These are phyloP conservation scores for Ciborinia camelliae DNA, from an alignment of 2,329 filamentous ascomycete species.

Conservation along the genomic window DNA sequence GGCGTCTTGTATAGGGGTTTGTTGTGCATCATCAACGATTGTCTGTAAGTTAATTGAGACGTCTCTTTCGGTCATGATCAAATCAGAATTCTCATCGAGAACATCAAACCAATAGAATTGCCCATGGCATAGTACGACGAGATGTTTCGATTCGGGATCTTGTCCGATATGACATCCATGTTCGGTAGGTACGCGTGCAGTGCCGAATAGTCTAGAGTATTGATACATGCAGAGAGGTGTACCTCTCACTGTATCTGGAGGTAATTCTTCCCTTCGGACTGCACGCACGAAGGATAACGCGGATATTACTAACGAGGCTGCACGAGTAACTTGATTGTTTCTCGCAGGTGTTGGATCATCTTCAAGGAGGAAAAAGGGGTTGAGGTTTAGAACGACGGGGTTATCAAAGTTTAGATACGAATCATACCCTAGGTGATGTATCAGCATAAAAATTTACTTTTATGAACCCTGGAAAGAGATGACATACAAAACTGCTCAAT, in stretches of 20 bases:
- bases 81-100: slow-evolving; percentile 85
- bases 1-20: slow-evolving; percentile 87
- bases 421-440: slow-evolving; percentile 75
- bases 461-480: neutral
- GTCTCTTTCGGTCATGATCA: slow-evolving; percentile 97
- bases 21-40: slow-evolving; percentile 84
- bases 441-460: slow-evolving; percentile 15
- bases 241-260: slow-evolving; percentile 80
- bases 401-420: slow-evolving; percentile 98
- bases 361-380: slow-evolving; percentile 95
- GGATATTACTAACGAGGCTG: slow-evolving; percentile 87
- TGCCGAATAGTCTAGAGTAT: slow-evolving; percentile 92
- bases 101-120: slow-evolving; percentile 99
- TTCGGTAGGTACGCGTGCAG: slow-evolving; percentile 88
- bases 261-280: slow-evolving; percentile 86
- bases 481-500: slow-evolving; percentile 96
- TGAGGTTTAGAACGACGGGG: slow-evolving; percentile 93
- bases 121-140: slow-evolving; percentile 89
- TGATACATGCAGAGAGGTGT: slow-evolving; percentile 96
- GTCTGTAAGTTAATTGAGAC: slow-evolving; percentile 87
- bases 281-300: slow-evolving; percentile 89
- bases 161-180: slow-evolving; percentile 95
- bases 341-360: slow-evolving; percentile 95
- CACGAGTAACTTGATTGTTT: slow-evolving; percentile 93
- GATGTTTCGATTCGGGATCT: slow-evolving; percentile 86